These are phyloP conservation scores for Diaporthe sp. DNA, from an alignment of 2,329 filamentous ascomycete genomes.

Conservation along the genomic window DNA sequence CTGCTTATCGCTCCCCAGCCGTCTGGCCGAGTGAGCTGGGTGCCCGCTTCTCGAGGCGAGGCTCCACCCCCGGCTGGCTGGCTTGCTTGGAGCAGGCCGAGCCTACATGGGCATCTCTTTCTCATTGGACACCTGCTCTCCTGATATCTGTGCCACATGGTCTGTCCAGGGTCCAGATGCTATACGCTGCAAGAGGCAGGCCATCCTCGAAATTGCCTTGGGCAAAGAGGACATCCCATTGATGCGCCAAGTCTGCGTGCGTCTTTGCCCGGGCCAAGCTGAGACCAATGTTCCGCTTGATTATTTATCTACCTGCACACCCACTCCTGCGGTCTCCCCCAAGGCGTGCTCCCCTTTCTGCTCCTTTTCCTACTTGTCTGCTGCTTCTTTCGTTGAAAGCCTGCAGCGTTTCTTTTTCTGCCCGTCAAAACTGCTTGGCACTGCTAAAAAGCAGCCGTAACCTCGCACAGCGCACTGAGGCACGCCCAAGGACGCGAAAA, in stretches of 20 bases:
- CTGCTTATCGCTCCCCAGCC: conserved; percentile 7
- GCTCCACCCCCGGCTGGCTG: conserved; percentile 6
- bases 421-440: neutral
- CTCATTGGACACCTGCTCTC: conserved; percentile 1
- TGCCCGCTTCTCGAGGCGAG: conserved; percentile 3
- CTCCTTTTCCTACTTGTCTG: conserved; percentile 1
- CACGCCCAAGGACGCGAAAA: conserved; percentile 32
- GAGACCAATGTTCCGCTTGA: conserved; percentile 5
- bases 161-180: neutral
- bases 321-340: conserved; percentile 1
- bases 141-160: conserved; percentile 15
- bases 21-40: neutral
- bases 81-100: conserved; percentile 11
- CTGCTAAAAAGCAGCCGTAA: neutral
- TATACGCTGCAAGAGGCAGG: neutral
- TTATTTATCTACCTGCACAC: conserved; percentile 20
- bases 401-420: conserved; percentile 1
- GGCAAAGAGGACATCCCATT: conserved; percentile 1
- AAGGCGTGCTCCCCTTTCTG: neutral
- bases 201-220: conserved; percentile 6
- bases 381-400: neutral
- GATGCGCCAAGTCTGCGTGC: conserved; percentile 17
- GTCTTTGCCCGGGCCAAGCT: neutral
- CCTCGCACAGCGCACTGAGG: neutral
- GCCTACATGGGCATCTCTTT: conserved; percentile 7